Evolutionary conservation across 176 grass and related monocot species (phyloP), one percentile per base, ranked within the genome.

Genomic region (Echinochloa phyllopogon): DNA sequence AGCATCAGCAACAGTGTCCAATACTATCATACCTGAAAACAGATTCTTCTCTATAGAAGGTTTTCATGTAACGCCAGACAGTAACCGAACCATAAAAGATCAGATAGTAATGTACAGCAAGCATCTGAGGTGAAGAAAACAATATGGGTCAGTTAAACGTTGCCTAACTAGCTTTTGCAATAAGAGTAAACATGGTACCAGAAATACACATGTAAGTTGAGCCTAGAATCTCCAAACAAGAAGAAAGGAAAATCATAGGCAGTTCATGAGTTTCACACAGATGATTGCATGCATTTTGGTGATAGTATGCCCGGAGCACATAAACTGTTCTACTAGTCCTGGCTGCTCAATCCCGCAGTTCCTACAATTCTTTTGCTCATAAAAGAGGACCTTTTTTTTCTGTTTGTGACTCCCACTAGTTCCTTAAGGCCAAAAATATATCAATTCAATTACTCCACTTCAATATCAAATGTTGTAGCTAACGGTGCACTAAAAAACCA

Each of bases 101-200:
- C 64, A 95, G 64, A 66, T 95, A 95, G 86, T 95, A 95, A 81
- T 95, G 93, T 48, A 95, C 82, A 24, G 75, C 76, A 73, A 95
- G 85, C 79, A 95, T 92, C 93, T 92, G 83, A 21, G 39, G 72
- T 29, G 65, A 85, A 63, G 6, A 69, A 77, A 68, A 74, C 13
- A 75, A 81, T 76, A 42, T 81, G 12, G 15, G 55, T 78, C 15
- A 76, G 29, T 73, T 65, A 8, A 82, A 74, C 44, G 12, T 37
- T 40, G 61, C 24, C 23, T 39, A 61, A 66, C n/a, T 33, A 40
- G 15, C 43, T 62, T 36, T 63, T 14, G 57, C 62, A 53, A 53
- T 69, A 51, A 51, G 13, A 88, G 18, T 63, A 69, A 59, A 80
- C 17, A 42, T 17, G 11, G 67, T 79, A 53, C 11, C 62, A 51